phyloP scores from a whole-genome alignment of 306 rosid species.

The Pachyrhizus erosus region DNA sequence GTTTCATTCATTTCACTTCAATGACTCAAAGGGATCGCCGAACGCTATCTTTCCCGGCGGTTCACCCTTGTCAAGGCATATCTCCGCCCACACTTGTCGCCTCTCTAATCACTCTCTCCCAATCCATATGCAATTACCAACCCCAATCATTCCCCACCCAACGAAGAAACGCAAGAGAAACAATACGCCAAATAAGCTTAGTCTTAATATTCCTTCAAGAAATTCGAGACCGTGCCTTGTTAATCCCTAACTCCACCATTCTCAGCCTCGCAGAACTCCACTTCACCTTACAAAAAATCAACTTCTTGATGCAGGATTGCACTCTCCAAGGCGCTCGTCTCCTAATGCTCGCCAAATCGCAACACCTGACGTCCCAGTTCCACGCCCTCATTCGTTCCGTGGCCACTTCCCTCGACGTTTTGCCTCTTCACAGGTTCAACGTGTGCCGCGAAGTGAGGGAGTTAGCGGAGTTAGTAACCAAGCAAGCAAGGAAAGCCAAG shows the following conservation, averaged over 20 bases:
- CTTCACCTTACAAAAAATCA: constrained; percentile 63
- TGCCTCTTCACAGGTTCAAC: constrained; percentile 52
- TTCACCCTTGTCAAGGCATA: constrained; percentile 67
- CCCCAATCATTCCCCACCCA: constrained; percentile 56
- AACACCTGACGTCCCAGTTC: constrained; percentile 58
- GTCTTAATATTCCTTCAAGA: constrained; percentile 72
- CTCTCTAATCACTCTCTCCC: constrained; percentile 60
- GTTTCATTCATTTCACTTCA: background rate
- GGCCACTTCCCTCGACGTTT: constrained; percentile 71
- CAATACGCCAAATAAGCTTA: constrained; percentile 60
- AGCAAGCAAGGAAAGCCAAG: constrained; percentile 63
- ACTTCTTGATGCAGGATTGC: constrained; percentile 71
- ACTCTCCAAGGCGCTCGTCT: constrained; percentile 52
- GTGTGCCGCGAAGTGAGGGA: constrained; percentile 69
- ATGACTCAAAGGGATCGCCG: constrained; percentile 67
- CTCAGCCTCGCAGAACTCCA: constrained; percentile 78
- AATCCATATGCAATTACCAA: constrained; percentile 52
- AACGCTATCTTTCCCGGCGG: constrained; percentile 74
- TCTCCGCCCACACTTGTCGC: constrained; percentile 60
- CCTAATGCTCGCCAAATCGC: constrained; percentile 62
- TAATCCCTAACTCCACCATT: constrained; percentile 41
- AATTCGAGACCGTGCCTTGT: constrained; percentile 2
- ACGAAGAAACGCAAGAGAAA: constrained; percentile 65
- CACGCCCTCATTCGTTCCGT: constrained; percentile 47
- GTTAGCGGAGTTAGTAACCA: constrained; percentile 56